phyloP scores from a whole-genome alignment of 208 protist genomes.

The Leptomonas pyrrhocoris region DNA sequence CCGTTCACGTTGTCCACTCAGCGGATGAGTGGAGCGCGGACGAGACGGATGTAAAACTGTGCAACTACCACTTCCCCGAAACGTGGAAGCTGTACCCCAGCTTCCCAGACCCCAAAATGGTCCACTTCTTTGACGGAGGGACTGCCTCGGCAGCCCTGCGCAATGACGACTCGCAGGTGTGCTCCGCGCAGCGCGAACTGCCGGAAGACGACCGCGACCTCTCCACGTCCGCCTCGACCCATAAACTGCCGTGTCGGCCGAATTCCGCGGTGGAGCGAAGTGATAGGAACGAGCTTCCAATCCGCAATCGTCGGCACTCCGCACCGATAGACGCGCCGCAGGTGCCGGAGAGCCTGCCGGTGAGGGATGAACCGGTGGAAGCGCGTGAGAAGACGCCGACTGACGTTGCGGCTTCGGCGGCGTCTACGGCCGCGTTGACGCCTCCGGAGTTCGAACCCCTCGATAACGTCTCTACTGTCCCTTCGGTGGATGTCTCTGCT shows the following conservation, averaged over 20 bases:
- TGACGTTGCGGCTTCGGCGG: not conserved
- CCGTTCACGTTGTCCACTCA: slow-evolving; percentile 35
- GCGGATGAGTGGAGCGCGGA: not conserved
- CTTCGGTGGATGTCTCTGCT: slow-evolving; percentile 5
- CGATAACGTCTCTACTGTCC: not conserved
- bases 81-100: slow-evolving; percentile 32
- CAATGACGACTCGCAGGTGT: not conserved
- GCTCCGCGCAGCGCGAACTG: not conserved
- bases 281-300: not conserved
- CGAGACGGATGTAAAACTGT: slow-evolving; percentile 16
- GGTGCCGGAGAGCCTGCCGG: not conserved
- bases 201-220: not conserved
- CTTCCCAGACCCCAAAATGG: not conserved
- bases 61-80: slow-evolving; percentile 30
- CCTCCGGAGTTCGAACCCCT: not conserved
- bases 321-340: not conserved
- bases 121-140: slow-evolving; percentile 3
- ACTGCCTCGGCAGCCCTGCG: not conserved
- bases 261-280: not conserved
- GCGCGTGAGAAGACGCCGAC: not conserved
- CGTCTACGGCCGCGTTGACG: not conserved
- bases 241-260: not conserved
- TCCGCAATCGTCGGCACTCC: slow-evolving; percentile 1
- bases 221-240: not conserved
- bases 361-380: not conserved